Evolutionary conservation across 257 asterid genomes (phyloP), one percentile per base, ranked within the genome.

Genomic region (Rubia yunnanensis): DNA sequence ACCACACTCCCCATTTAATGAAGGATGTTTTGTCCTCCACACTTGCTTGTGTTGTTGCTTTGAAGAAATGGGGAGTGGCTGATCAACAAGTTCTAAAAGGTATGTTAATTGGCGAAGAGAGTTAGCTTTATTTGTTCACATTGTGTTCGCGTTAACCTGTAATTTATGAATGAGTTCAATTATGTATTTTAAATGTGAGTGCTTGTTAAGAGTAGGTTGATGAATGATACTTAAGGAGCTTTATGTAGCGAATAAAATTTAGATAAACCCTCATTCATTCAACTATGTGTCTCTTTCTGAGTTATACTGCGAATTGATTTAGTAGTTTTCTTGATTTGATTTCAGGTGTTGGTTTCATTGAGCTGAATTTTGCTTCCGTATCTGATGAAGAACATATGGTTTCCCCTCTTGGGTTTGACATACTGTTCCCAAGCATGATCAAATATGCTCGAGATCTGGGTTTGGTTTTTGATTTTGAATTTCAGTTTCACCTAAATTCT

Each of bases 41-140:
- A 26, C 73, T 92, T 73, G 99, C 99, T 5, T 84, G 91, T 62
- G 76, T 89, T 73, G 95, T 92, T 72, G 96, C 97, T 0, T 94
- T 92, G 39, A 83, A 76, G 75, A 86, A 70, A 76, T 92, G 98
- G 98, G 85, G 86, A 27, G 70, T 85, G 31, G 96, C 95, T 32
- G 79, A 79, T 71, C 82, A 87, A 59, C 83, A 85, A 38, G 78
- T 89, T 58, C 68, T 26, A 30, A 82, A 72, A 64, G 99, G 98
- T 84, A 70, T 39, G 36, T 38, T 38, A 1, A 15, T 9, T 38
- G 9, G 2, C 4, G 46, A 38, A 8, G 46, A 38, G 1, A 38
- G 46, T 8, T 38, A 4, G 38, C 38, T 4, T 0, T 34, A 34
- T 3, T n/a, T 34, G 38, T 34, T 34, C 38, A 34, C 38, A 34